Conservation (phyloP, 306 rosid species). For the Medicago ruthenica region DNA sequence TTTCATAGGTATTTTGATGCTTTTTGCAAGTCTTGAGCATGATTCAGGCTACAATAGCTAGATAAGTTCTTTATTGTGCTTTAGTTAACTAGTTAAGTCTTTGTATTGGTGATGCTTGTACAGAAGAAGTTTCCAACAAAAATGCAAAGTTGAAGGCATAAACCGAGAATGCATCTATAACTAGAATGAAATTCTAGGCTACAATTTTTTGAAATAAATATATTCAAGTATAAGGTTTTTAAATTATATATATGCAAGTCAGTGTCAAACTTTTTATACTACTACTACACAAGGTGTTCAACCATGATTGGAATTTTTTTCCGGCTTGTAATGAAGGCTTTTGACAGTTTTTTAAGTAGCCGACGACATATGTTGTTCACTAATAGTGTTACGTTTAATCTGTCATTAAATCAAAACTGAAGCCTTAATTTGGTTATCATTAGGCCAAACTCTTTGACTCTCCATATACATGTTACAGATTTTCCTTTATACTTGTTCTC, state of each 20-base stretch:
- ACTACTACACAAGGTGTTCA: neutral
- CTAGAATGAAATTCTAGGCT: constrained; percentile 12
- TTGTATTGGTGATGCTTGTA: constrained; percentile 11
- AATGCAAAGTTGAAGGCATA: constrained; percentile 6
- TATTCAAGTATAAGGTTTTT: neutral
- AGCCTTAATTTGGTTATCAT: constrained; percentile 25
- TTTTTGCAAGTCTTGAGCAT: neutral
- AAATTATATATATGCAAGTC: neutral
- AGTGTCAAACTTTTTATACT: constrained; percentile 7
- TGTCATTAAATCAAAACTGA: neutral
- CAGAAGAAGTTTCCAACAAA: neutral
- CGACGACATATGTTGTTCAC: neutral
- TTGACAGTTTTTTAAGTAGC: constrained; percentile 6
- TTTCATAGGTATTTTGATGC: constrained; percentile 14
- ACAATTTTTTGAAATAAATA: constrained; percentile 1
- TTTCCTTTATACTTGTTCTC: neutral
- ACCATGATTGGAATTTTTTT: neutral
- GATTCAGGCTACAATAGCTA: neutral
- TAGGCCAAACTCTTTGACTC: constrained; percentile 9
- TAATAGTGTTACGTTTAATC: neutral
- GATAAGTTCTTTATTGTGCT: constrained; percentile 11
- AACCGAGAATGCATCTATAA: constrained; percentile 26
- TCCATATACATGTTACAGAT: constrained; percentile 1
- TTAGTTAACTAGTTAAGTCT: neutral
- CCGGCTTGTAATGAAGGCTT: neutral